A percentile compares a stretch with the other conserved stretches of the same genome.
These are phyloP conservation scores for Calonectria henricotiae DNA, from an alignment of 2,329 filamentous ascomycete species.

Conservation along the genomic window DNA sequence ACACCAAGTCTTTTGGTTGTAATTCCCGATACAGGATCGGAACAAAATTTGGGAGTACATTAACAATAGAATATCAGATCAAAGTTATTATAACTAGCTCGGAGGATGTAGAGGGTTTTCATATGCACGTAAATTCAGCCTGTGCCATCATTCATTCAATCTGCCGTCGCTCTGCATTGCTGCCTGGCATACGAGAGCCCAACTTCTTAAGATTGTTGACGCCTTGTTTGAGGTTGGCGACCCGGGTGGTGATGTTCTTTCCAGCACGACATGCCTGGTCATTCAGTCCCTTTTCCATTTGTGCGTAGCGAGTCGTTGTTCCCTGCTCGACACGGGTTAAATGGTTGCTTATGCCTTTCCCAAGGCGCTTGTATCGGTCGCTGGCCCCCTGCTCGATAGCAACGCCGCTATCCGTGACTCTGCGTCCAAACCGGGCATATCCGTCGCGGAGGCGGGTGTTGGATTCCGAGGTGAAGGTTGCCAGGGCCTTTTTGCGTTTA, in stretches of 20 bases:
- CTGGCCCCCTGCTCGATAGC: background rate
- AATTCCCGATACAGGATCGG: too few relatives aligned
- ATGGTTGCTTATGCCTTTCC: background rate
- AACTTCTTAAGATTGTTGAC: background rate
- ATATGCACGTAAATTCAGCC: background rate
- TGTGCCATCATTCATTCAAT: background rate
- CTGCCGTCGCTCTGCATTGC: background rate
- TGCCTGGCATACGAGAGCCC: background rate
- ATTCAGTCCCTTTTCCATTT: background rate
- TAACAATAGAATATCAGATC: too few relatives aligned
- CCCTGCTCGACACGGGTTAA: background rate
- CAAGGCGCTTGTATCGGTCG: background rate
- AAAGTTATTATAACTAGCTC: too few relatives aligned
- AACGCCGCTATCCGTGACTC: conserved; percentile 1
- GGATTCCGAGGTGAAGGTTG: background rate
- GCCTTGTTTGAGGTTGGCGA: background rate
- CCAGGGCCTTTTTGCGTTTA: background rate
- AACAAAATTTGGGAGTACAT: too few relatives aligned
- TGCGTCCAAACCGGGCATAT: background rate
- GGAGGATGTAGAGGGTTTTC: too few relatives aligned
- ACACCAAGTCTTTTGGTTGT: too few relatives aligned
- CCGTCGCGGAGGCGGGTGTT: conserved; percentile 4
- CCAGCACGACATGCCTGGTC: background rate
- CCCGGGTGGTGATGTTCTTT: background rate
- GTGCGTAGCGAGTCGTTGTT: background rate